Conservation (phyloP, 768 basidiomycete genomes). For the Calocybe indica region DNA sequence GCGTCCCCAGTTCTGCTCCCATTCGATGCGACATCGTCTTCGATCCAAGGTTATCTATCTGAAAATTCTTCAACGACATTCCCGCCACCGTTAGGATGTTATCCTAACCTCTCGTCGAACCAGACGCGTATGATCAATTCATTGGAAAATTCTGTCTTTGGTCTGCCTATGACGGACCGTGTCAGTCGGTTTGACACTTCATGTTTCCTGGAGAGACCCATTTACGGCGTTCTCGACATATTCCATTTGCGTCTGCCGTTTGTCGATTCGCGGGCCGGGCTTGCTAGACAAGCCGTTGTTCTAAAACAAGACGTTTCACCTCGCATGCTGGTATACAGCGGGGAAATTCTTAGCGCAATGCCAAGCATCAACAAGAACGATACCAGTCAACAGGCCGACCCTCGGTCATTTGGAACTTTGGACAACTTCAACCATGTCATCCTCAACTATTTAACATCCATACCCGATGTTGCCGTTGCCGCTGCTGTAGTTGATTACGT, state of each 20-base stretch:
- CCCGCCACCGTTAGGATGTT: slow-evolving; percentile 57
- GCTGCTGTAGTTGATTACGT: slow-evolving; percentile 45
- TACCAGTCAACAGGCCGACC: slow-evolving; percentile 31
- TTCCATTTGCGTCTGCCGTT: slow-evolving; percentile 56
- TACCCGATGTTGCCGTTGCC: slow-evolving; percentile 38
- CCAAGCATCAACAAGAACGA: slow-evolving; percentile 24
- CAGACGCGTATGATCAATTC: slow-evolving; percentile 36
- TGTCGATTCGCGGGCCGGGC: slow-evolving; percentile 32
- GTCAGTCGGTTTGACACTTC: slow-evolving; percentile 35
- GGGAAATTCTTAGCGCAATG: slow-evolving; percentile 43
- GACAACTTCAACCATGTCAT: slow-evolving; percentile 51
- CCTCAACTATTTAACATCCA: slow-evolving; percentile 47
- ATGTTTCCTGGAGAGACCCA: slow-evolving; percentile 52
- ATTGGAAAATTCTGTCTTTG: slow-evolving; percentile 49
- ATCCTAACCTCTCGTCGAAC: slow-evolving; percentile 39
- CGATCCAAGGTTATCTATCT: slow-evolving; percentile 32
- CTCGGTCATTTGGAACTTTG: slow-evolving; percentile 51
- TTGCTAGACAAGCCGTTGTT: slow-evolving; percentile 44
- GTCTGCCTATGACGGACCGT: slow-evolving; percentile 26
- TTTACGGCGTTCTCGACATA: slow-evolving; percentile 60
- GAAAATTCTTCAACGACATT: slow-evolving; percentile 37
- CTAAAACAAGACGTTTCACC: slow-evolving; percentile 37
- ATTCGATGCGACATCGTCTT: slow-evolving; percentile 45
- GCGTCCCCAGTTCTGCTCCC: slow-evolving; percentile 47
- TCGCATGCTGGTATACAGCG: slow-evolving; percentile 46